These are phyloP conservation scores for Pichia sp. DNA, from an alignment of 1,139 yeast genomes.

Conservation along the genomic window DNA sequence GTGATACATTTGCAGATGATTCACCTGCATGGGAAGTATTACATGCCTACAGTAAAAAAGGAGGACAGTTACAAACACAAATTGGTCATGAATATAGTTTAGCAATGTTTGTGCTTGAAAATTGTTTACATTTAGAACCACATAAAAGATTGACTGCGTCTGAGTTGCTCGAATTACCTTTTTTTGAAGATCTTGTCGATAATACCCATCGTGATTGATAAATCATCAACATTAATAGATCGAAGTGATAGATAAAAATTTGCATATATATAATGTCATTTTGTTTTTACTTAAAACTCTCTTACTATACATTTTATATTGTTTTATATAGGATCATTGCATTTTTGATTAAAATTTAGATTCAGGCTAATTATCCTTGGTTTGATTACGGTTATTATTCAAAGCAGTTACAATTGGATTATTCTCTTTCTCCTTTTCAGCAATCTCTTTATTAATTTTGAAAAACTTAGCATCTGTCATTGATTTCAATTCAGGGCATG, in stretches of 20 bases:
- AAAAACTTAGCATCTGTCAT: conserved; percentile 38
- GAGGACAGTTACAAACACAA: conserved; percentile 19
- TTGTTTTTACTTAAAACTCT: background rate
- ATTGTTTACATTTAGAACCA: conserved; percentile 54
- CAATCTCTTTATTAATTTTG: conserved; percentile 24
- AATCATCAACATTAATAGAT: too few species aligned
- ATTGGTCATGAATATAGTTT: conserved; percentile 29
- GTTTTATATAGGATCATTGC: too few species aligned
- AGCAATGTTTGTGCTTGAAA: conserved; percentile 48
- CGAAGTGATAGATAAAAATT: too few species aligned
- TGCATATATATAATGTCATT: too few species aligned
- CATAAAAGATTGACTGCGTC: conserved; percentile 48
- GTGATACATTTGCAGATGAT: conserved; percentile 31
- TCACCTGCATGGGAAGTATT: conserved; percentile 32
- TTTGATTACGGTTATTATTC: background rate
- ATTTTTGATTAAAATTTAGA: too few species aligned
- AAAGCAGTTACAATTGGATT: background rate
- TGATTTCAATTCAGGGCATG: conserved; percentile 38
- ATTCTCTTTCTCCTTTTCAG: conserved; percentile 1
- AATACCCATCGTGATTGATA: too few species aligned
- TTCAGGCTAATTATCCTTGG: too few species aligned
- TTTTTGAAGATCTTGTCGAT: conserved; percentile 32
- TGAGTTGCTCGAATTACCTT: conserved; percentile 49
- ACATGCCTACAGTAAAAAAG: conserved; percentile 26
- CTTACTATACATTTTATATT: too few species aligned